phyloP scores from a whole-genome alignment of 78 protist genomes.

The Dictyostelium intermedium region DNA sequence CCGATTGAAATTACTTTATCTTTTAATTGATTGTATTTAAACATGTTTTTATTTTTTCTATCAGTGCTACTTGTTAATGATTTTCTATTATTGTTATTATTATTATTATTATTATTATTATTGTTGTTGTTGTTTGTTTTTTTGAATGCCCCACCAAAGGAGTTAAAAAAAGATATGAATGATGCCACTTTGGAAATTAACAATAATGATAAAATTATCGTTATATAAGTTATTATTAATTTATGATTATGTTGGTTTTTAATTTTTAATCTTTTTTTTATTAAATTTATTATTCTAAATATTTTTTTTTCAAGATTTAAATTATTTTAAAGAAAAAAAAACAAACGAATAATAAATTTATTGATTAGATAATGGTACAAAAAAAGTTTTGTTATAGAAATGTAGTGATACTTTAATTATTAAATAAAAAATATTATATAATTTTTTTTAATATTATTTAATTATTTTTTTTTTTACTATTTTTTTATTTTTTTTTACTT shows the following conservation, averaged over 20 bases:
- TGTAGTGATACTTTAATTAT: not conserved
- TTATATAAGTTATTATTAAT: not conserved
- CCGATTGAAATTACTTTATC: not conserved
- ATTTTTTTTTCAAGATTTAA: not conserved
- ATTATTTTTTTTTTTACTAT: not conserved
- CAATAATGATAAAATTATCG: constrained; percentile 14
- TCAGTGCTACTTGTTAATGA: not conserved
- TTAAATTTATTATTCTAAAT: not conserved
- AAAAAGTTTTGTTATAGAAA: not conserved
- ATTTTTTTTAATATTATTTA: no score
- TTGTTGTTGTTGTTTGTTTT: not conserved
- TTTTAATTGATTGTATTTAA: constrained; percentile 10
- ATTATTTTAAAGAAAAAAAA: not conserved
- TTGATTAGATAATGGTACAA: not conserved
- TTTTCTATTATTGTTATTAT: not conserved
- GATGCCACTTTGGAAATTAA: constrained; percentile 10
- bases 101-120: not conserved
- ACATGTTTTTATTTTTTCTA: not conserved
- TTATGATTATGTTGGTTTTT: not conserved
- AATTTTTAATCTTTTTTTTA: not conserved
- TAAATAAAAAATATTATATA: not conserved
- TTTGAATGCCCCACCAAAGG: not conserved
- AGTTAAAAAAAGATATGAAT: constrained; percentile 1
- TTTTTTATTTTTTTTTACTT: not conserved
- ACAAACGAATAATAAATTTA: not conserved